Evolutionary conservation across 1,139 yeast genomes (phyloP), one percentile per base, ranked within the genome.

Genomic region (Debaryomyces subglobosus): DNA sequence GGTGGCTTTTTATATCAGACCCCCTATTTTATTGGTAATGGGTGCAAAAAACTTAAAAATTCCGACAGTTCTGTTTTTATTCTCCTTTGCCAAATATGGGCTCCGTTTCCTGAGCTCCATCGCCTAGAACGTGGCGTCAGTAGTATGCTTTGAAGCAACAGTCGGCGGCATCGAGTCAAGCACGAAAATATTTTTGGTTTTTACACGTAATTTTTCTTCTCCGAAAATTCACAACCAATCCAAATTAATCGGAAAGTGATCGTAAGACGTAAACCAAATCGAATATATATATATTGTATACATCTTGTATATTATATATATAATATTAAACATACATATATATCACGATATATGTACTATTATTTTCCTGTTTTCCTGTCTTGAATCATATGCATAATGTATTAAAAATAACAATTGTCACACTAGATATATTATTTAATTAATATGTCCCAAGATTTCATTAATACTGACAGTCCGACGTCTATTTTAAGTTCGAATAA

Each of bases 231-330:
- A 36, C n/a, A n/a, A n/a, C 30, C 40, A 35, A 37, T 15, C 40
- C 29, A 30, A 32, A 40, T n/a, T 40, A 20, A 40, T 30, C 20
- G 43, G 43, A 40, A 40, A 40, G 36, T 40, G 43, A 21, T 40
- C 43, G 43, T 30, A 40, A 40, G 43, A 40, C 43, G 15, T 27
- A 29, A 27, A 29, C n/a, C 27, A 18, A 15, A 30, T 40, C 43
- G 23, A 40, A 30, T 40, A 40, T 20, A 30, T 30, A 30, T 29
- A 40, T 20, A 10, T 30, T 40, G 23, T 40, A 40, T 40, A 40
- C 43, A 21, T 40, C 20, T 32, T 29, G 43, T 40, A 20, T 40
- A 40, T 40, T 15, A 15, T 24, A 40, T 29, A 39, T 27, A 13
- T 30, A 20, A 9, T 30, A 29, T 21, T 18, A 40, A 27, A 40